Conservation (phyloP, 371 early-diverging fungal genomes). For the Mortierella sp. region DNA sequence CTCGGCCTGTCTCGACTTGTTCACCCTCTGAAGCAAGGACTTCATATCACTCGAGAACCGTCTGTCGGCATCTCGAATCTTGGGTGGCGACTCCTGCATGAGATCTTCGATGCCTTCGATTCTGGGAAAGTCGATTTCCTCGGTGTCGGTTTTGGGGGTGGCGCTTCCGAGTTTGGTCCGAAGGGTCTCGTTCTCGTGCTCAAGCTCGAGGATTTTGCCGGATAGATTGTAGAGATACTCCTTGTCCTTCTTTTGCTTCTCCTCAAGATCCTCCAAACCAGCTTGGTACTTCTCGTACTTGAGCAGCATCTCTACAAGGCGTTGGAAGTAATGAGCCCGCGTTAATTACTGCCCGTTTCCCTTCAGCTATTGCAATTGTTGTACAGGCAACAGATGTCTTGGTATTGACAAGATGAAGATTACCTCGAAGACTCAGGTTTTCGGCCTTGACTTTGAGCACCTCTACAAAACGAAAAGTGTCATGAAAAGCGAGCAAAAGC, state of each 20-base stretch:
- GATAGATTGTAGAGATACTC: slow-evolving; percentile 42
- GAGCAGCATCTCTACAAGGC: slow-evolving; percentile 33
- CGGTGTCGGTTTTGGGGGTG: slow-evolving; percentile 24
- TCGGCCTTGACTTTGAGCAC: slow-evolving; percentile 54
- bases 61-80: slow-evolving; percentile 36
- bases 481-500: neutral
- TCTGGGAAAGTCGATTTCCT: slow-evolving; percentile 41
- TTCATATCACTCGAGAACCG: slow-evolving; percentile 56
- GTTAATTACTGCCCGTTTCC: no score
- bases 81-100: slow-evolving; percentile 56
- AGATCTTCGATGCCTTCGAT: slow-evolving; percentile 48
- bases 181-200: slow-evolving; percentile 35
- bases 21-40: slow-evolving; percentile 49
- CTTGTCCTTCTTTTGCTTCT: slow-evolving; percentile 44
- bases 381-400: neutral
- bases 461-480: slow-evolving; percentile 17
- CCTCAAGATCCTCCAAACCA: slow-evolving; percentile 50
- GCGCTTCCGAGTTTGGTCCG: slow-evolving; percentile 30
- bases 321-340: neutral
- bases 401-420: neutral
- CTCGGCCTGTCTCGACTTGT: slow-evolving; percentile 42
- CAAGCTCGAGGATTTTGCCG: slow-evolving; percentile 34
- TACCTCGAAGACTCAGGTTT: slow-evolving; percentile 42
- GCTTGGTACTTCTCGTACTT: slow-evolving; percentile 47
- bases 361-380: no score